Conservation (phyloP, 176 grass and related monocot species). For the Eremochloa ophiuroides region DNA sequence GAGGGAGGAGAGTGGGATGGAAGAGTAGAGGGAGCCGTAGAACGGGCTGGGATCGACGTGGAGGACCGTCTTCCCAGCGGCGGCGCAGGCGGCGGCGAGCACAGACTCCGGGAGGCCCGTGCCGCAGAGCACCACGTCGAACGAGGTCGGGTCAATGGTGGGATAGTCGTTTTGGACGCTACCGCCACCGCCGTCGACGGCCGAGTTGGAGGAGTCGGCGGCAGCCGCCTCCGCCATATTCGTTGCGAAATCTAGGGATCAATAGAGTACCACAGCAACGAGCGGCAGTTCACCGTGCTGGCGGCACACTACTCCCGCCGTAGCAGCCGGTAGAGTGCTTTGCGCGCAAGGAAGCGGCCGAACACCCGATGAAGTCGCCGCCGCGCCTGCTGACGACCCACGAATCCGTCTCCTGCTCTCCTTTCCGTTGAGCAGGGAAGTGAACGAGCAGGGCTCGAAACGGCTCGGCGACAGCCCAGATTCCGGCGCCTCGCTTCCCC, state of each 20-base stretch:
- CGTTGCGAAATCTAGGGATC: neutral
- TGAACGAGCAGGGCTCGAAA: neutral
- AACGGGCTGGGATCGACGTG: slow-evolving; percentile 77
- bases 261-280: neutral
- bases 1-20: slow-evolving; percentile 50
- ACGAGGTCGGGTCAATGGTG: slow-evolving; percentile 64
- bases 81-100: slow-evolving; percentile 63
- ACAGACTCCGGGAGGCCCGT: slow-evolving; percentile 81
- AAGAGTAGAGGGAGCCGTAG: slow-evolving; percentile 91
- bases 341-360: too few relatives aligned
- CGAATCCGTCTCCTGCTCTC: neutral
- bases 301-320: too few relatives aligned
- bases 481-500: neutral
- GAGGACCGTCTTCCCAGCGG: slow-evolving; percentile 76
- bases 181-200: neutral
- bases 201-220: neutral
- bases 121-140: slow-evolving; percentile 79
- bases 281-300: too few relatives aligned
- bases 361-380: neutral
- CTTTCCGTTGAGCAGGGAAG: neutral
- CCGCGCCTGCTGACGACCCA: neutral
- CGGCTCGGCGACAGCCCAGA: neutral
- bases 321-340: too few relatives aligned
- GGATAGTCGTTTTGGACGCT: slow-evolving; percentile 41
- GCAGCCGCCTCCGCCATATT: slow-evolving; percentile 43